Evolutionary conservation across 2,329 filamentous ascomycete genomes (phyloP), one percentile per base, ranked within the genome.

Genomic region (Fusarium sp.): DNA sequence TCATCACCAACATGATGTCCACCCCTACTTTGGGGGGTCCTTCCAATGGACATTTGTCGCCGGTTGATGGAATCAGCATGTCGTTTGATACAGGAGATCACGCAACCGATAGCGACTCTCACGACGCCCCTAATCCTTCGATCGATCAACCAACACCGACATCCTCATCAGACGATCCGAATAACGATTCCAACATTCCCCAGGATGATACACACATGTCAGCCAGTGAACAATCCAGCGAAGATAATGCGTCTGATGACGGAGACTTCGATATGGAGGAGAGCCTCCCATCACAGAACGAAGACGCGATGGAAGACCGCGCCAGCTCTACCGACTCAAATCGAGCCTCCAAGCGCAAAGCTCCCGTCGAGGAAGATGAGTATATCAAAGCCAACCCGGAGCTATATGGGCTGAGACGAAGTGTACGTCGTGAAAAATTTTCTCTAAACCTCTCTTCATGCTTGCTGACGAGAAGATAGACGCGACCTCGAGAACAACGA

Each of bases 341-440:
- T 70, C 87, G 90, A 78, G 88, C 87, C 53, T 82, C 86, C 67
- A 97, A 97, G 86, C 92, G 94, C 82, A 92, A 93, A 83, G 82
- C 86, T 73, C 80, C 86, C 78, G 79, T 88, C 40, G 90, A 91
- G 55, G 93, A 96, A 75, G 92, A 96, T 64, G 91, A 94, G 49
- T 95, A 91, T 78, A 97, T 98, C 76, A 88, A 91, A 76, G 92
- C 93, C 78, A 97, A 99, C 77, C 96, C 96, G 46, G 94, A 97
- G 82, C 86, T 99, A 12, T 99, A 98, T 84, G 96, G 96, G 50
- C 86, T 99, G 74, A 90, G 96, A 75, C 90, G 96, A 84, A 99
- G 96, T 85, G 95, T 96, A 91, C 70, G 92, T 82, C 55, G n/a
- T 67, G 73, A 74, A 74, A 76, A 65, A 3, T 55, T 71, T 72